Conservation (phyloP, 768 basidiomycete species). For the Trametes punicea region DNA sequence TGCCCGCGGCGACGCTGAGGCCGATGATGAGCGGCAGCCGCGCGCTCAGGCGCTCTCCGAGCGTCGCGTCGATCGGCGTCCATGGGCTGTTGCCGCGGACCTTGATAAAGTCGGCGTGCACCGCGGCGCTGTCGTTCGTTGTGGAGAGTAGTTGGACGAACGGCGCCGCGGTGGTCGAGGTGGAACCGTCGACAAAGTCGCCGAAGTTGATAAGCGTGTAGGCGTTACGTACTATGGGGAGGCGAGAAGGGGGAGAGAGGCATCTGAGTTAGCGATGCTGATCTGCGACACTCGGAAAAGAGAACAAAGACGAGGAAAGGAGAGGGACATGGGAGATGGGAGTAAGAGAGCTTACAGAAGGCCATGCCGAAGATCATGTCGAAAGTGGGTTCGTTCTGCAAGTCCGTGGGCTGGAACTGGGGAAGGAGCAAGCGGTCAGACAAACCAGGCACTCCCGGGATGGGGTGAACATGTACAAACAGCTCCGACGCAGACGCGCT, state of each 20-base stretch:
- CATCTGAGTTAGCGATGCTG: not conserved
- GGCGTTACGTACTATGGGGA: conserved; percentile 54
- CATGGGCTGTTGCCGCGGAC: conserved; percentile 25
- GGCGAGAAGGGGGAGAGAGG: not conserved
- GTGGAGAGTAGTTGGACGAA: conserved; percentile 62
- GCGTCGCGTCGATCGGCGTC: conserved; percentile 5
- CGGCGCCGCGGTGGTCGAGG: conserved; percentile 39
- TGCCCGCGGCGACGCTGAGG: conserved; percentile 60
- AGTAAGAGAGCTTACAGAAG: conserved; percentile 46
- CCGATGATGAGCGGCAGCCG: conserved; percentile 67
- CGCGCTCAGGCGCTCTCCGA: conserved; percentile 60
- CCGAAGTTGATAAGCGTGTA: conserved; percentile 66
- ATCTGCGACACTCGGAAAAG: too few relatives aligned
- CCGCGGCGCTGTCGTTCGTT: conserved; percentile 44
- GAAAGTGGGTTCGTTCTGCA: conserved; percentile 44
- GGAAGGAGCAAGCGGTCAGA: not conserved
- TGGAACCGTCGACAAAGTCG: conserved; percentile 47
- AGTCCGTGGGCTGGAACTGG: conserved; percentile 70
- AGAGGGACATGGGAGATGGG: not conserved
- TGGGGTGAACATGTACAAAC: conserved; percentile 36
- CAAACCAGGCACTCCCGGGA: not conserved
- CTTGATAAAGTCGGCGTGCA: conserved; percentile 34
- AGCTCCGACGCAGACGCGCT: conserved; percentile 38
- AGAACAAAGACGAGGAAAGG: not conserved
- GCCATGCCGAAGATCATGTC: conserved; percentile 74